These are phyloP conservation scores for Phialophora macrospora DNA, from an alignment of 2,329 filamentous ascomycete species.

Conservation along the genomic window DNA sequence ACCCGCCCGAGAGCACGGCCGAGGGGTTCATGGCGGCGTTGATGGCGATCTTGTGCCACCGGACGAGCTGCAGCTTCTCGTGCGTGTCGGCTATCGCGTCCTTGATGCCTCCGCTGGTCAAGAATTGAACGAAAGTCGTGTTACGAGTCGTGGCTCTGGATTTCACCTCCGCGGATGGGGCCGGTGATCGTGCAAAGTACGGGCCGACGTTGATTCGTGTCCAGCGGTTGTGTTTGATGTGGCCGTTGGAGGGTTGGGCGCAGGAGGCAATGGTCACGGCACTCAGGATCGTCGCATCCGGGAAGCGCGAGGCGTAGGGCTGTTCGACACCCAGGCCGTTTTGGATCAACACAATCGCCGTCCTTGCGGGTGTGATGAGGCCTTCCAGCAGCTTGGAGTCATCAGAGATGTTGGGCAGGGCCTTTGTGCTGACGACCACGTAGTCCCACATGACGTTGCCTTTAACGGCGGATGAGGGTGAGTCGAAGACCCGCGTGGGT, in stretches of 20 bases:
- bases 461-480: constrained; percentile 60
- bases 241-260: constrained; percentile 66
- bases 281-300: constrained; percentile 64
- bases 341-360: constrained; percentile 68
- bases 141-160: constrained; percentile 43
- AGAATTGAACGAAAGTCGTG: constrained; percentile 54
- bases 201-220: constrained; percentile 72
- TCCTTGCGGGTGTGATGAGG: constrained; percentile 60
- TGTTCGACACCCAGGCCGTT: constrained; percentile 73
- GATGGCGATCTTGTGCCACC: constrained; percentile 79
- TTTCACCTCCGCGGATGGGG: constrained; percentile 42
- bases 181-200: constrained; percentile 59
- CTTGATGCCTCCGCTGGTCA: constrained; percentile 60
- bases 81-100: constrained; percentile 70
- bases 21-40: constrained; percentile 77
- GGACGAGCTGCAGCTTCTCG: constrained; percentile 69
- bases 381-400: constrained; percentile 67
- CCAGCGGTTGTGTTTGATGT: constrained; percentile 73
- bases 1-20: constrained; percentile 68
- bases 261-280: constrained; percentile 73
- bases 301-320: constrained; percentile 68
- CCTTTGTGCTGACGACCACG: constrained; percentile 72
- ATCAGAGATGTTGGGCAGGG: constrained; percentile 67
- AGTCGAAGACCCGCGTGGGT: constrained; percentile 67
- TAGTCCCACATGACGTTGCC: constrained; percentile 63